These are phyloP conservation scores for Solanum gracilifrons DNA, from an alignment of 257 asterid species.

Conservation along the genomic window DNA sequence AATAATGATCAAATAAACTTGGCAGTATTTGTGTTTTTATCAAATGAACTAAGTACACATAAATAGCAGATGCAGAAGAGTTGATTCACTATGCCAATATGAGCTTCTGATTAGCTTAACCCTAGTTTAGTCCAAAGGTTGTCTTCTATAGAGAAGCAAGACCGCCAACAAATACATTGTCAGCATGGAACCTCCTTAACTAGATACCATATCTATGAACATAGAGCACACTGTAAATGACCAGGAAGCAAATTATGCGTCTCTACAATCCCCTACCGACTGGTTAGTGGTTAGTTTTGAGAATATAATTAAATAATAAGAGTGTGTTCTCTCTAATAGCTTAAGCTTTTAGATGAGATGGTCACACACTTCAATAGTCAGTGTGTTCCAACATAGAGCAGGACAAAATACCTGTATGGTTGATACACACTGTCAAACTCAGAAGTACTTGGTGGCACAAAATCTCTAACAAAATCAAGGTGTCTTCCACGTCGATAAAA, in stretches of 20 bases:
- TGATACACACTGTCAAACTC: conserved; percentile 36
- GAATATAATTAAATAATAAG: background rate
- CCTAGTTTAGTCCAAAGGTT: background rate
- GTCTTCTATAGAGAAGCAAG: background rate
- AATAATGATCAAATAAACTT: background rate
- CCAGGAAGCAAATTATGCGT: background rate
- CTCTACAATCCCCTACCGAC: background rate
- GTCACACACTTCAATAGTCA: background rate
- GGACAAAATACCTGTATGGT: conserved; percentile 34
- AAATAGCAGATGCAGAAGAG: background rate
- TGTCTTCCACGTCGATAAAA: conserved; percentile 64
- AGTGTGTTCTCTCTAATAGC: background rate
- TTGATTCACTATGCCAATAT: background rate
- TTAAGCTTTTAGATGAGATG: background rate
- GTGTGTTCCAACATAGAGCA: background rate
- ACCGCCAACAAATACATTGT: background rate
- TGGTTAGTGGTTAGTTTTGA: background rate
- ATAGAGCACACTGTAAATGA: background rate
- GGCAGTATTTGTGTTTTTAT: background rate
- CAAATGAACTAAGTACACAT: background rate
- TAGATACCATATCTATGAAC: background rate
- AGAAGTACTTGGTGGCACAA: conserved; percentile 61
- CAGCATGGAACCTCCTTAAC: background rate
- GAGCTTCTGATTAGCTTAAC: background rate
- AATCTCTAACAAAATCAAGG: conserved; percentile 60